A percentile compares a stretch with the other conserved stretches of the same genome.
Conservation (phyloP, 176 grass and related monocot species). For the Dendrocalamus sinicus region DNA sequence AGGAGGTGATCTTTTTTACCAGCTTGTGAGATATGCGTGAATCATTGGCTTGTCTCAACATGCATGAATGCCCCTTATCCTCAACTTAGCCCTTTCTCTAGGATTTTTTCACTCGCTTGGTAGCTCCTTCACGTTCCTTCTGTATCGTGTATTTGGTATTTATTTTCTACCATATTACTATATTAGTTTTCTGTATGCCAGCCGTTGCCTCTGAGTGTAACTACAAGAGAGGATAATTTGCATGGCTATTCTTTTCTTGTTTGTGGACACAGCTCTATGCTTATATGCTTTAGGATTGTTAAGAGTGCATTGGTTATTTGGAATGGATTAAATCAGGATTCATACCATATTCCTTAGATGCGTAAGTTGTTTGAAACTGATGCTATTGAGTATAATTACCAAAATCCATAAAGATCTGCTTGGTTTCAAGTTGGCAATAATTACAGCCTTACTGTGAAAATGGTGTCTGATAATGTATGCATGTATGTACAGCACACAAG, state of each 20-base stretch:
- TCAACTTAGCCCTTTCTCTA: not conserved
- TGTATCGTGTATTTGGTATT: not conserved
- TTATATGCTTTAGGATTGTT: not conserved
- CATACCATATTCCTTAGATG: not conserved
- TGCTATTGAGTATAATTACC: not conserved
- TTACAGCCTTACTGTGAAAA: not conserved
- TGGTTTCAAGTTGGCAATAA: slow-evolving; percentile 1
- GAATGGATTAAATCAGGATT: not conserved
- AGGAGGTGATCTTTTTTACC: slow-evolving; percentile 63
- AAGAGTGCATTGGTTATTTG: not conserved
- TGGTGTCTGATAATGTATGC: not conserved
- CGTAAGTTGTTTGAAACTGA: not conserved
- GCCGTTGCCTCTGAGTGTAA: not conserved
- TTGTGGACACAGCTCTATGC: not conserved
- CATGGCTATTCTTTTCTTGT: not conserved
- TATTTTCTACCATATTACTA: not conserved
- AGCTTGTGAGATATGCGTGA: not conserved
- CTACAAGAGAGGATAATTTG: slow-evolving; percentile 1
- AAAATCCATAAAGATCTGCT: not conserved
- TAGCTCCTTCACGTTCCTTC: not conserved
- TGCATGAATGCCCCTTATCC: not conserved
- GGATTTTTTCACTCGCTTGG: not conserved
- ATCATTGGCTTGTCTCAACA: slow-evolving; percentile 1
- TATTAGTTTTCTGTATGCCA: slow-evolving; percentile 3
- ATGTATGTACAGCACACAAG: not conserved